Percentiles rank a stretch among this genome's conserved stretches.
Conservation (phyloP, 257 asterid species). For the Mentha longifolia region DNA sequence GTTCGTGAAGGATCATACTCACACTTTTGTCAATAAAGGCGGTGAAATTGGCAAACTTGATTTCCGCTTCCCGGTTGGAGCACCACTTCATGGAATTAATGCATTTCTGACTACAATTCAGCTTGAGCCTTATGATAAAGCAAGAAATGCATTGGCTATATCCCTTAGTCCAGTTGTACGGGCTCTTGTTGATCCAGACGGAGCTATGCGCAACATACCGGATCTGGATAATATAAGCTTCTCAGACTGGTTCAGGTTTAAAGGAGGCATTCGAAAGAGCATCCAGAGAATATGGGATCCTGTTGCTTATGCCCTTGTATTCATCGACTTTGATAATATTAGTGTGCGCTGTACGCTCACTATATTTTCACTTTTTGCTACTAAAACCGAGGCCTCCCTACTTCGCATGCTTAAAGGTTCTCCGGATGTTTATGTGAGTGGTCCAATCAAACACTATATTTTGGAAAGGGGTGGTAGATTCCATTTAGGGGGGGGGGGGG, state of each 20-base stretch:
- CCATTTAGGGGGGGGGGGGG: conserved; percentile 99
- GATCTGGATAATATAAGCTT: conserved; percentile 85
- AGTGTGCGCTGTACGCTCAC: conserved; percentile 99
- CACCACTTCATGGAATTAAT: conserved; percentile 91
- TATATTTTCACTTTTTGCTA: conserved; percentile 92
- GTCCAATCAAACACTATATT: conserved; percentile 88
- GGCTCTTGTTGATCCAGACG: conserved; percentile 98
- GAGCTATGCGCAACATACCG: conserved; percentile 82
- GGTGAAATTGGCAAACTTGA: conserved; percentile 98
- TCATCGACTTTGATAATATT: conserved; percentile 94
- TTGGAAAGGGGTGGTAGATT: conserved; percentile 94
- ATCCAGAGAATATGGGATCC: conserved; percentile 99
- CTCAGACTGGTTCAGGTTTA: conserved; percentile 95
- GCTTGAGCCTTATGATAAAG: conserved; percentile 91
- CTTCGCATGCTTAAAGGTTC: conserved; percentile 99
- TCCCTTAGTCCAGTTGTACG: conserved; percentile 99
- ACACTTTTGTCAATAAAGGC: conserved; percentile 94
- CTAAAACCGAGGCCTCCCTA: conserved; percentile 98
- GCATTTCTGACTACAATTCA: conserved; percentile 94
- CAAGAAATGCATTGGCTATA: conserved; percentile 96
- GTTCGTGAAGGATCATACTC: conserved; percentile 95
- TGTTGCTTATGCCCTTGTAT: conserved; percentile 99
- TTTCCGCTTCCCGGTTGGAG: conserved; percentile 89
- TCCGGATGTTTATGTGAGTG: conserved; percentile 94
- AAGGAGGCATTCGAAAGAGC: conserved; percentile 92